Base-by-base conservation (phyloP, 495 filamentous ascomycete genomes). In the Penicillium manginii region DNA sequence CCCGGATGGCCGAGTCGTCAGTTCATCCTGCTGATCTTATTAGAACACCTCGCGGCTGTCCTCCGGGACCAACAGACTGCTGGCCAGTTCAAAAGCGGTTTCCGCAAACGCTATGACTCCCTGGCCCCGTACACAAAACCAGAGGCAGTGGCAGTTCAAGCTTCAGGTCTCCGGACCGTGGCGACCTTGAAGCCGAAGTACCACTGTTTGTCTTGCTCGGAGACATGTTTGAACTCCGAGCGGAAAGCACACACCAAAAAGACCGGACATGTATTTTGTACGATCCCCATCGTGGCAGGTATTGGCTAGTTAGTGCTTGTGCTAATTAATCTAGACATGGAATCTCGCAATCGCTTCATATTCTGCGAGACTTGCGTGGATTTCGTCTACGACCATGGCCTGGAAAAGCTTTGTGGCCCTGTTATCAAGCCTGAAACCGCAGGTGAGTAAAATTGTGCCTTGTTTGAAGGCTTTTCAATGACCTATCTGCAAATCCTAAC, bases 331-430 rank as follows among this genome's bases (percentile, higher is more conserved):
- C 5, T 31, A 96, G 91, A 91, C 67, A 88, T 96, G 58, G 92
- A 97, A 62, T 93, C 91, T 3, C 80, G 88, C 54, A 86, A 78
- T 59, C 91, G 90, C 6, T 81, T 83, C 48, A 66, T 97, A 3
- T 96, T 87, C 66, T 97, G 92, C 74, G 89, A 93, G 63, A 80
- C 85, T 58, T 97, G 92, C 64, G 81, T 84, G 39, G 92, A 96
- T 68, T 88, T 94, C 59, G 86, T 97, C 43, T 96, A 91, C 77
- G 92, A 97, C 64, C 88, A 90, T 46, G 87, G 86, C 8, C 77
- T 96, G 23, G 92, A 97, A 64, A 83, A 88, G 31, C 78, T 91
- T 17, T 67, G 75, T 29, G 74, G 69, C 2, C 71, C 76, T 11
- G 43, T 66, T 9, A 54, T 62, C 33, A 67, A 72, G 50, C 64